These are phyloP conservation scores for Arthrobotrys conoides DNA, from an alignment of 2,329 filamentous ascomycete species.

Conservation along the genomic window DNA sequence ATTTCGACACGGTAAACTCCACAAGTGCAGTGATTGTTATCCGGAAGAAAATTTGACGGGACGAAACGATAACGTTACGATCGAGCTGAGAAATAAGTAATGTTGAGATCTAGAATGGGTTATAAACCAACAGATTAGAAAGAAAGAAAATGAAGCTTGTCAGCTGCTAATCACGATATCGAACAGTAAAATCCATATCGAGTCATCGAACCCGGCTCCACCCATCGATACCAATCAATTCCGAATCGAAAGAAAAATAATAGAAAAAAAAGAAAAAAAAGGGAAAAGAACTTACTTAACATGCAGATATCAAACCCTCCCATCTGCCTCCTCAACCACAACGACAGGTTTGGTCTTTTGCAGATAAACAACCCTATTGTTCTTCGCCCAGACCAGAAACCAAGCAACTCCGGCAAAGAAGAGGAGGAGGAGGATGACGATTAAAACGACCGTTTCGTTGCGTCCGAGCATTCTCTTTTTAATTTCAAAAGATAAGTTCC, in stretches of 20 bases:
- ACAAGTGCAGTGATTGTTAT: no score
- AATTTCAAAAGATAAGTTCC: no score
- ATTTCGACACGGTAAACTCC: no score
- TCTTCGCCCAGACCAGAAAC: constrained; percentile 41
- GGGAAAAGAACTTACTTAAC: neutral
- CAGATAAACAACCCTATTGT: neutral
- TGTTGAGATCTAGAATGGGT: no score
- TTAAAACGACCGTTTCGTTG: constrained; percentile 56
- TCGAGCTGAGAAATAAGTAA: neutral
- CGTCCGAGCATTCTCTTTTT: constrained; percentile 35
- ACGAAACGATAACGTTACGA: neutral
- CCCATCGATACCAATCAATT: neutral
- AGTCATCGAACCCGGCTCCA: neutral
- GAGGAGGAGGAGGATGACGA: constrained; percentile 57
- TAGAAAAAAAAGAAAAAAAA: neutral
- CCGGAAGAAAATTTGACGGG: no score
- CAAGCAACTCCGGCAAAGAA: constrained; percentile 43
- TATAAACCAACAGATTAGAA: no score
- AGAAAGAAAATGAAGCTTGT: constrained; percentile 2
- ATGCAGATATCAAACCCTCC: neutral
- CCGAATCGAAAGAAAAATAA: neutral
- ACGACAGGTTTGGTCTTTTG: constrained; percentile 18
- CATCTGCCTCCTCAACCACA: constrained; percentile 25
- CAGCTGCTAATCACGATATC: constrained; percentile 49
- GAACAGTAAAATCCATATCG: neutral